Evolutionary conservation across 192 early-diverging fungal species (phyloP), one percentile per base, ranked within the genome.

Genomic region (Thoreauomyces humboldtii): DNA sequence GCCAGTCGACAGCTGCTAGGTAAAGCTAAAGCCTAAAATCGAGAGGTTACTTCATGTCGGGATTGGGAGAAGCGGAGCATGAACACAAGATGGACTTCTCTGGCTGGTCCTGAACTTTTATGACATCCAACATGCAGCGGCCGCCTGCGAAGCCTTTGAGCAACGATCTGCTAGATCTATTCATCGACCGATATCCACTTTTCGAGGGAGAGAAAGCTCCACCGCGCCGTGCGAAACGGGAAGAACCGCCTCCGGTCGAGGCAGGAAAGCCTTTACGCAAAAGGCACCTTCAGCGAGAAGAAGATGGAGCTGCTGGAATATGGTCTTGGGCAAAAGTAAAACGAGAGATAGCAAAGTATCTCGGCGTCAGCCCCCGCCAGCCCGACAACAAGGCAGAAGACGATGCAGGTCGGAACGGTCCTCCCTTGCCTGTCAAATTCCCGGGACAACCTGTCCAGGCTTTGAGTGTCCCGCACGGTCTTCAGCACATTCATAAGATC

Each of bases 401-500:
- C 17, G 17, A 41, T 9, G 38, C 38, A 41, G 38, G 17, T 50
- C 48, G 22, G 48, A 50, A 7, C 22, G 12, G 48, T 11, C 48
- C 7, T 50, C 48, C n/a, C n/a, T 50, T 22, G 48, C 48, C 11
- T 32, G 53, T 32, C 9, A 9, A 7, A 56, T 32, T 43, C 11
- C 4, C n/a, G 11, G 43, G 11, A 12, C 32, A 19, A 4, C 21
- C 17, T 6, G 50, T 60, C 21, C 59, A 60, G n/a, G 36, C 65
- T 19, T 63, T 72, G 31, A 74, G 67, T 36, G 76, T 81, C 46
- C 71, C 79, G 2, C 68, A 69, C 45, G 79, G 79, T 25, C 67
- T 81, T 43, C 76, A 78, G 44, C 66, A 58, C 21, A 15, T 69
- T 29, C 63, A 70, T 1, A 71, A 43, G 6, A 44, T 78, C 21